Conservation (phyloP, 331 rosid species). For the Malus hybrid region DNA sequence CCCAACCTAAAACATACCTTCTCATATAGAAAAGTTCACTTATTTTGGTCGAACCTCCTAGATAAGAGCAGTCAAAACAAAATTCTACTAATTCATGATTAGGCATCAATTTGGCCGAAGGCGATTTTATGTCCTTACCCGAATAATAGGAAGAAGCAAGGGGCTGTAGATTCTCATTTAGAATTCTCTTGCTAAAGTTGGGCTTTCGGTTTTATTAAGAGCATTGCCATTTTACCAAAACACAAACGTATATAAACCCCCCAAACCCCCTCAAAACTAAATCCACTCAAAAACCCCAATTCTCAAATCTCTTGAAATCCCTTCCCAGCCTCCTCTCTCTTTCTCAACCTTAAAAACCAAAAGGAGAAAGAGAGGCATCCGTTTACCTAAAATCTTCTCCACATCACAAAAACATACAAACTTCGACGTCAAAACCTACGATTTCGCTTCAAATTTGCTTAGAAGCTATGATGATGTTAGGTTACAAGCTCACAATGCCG, state of each 20-base stretch:
- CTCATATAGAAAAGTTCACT: no score
- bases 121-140: neutral
- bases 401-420: neutral
- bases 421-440: neutral
- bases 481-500: slow-evolving; percentile 17
- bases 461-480: neutral
- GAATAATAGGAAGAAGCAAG: neutral
- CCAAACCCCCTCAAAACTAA: neutral
- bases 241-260: neutral
- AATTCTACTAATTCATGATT: no score
- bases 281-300: neutral
- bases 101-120: no score
- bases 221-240: neutral
- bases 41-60: no score
- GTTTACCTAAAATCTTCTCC: neutral
- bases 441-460: neutral
- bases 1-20: no score
- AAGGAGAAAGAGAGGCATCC: slow-evolving; percentile 7
- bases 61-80: no score
- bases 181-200: neutral
- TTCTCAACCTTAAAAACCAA: neutral
- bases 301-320: neutral
- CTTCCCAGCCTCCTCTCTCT: neutral
- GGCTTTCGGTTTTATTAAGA: neutral
- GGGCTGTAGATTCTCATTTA: neutral